A percentile compares a stretch with the other conserved stretches of the same genome.
phyloP scores from a whole-genome alignment of 768 basidiomycete species.

The Suillus cothurnatus region DNA sequence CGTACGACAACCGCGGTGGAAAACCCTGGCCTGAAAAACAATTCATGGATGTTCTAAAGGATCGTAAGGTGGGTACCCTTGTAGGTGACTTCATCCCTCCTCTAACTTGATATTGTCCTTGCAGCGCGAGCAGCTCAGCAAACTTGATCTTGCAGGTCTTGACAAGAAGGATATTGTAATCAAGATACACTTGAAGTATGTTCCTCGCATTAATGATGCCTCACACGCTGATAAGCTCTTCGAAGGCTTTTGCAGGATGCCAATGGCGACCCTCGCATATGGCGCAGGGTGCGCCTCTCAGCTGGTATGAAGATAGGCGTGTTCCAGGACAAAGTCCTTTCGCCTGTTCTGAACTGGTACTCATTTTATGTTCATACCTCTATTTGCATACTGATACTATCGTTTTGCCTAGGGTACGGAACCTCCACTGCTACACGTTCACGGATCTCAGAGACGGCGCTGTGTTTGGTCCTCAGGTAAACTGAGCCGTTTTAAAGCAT shows the following conservation, averaged over 20 bases:
- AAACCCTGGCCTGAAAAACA: constrained; percentile 26
- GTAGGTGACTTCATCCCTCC: not conserved
- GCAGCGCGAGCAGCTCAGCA: constrained; percentile 23
- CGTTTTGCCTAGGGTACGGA: constrained; percentile 21
- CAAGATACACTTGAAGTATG: constrained; percentile 17
- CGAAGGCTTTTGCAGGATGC: constrained; percentile 9
- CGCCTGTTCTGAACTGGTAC: constrained; percentile 38
- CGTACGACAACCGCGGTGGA: constrained; percentile 8
- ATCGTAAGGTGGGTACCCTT: constrained; percentile 24
- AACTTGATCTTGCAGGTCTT: constrained; percentile 21
- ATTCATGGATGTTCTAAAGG: constrained; percentile 27
- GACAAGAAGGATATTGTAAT: constrained; percentile 25
- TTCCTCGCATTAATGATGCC: constrained; percentile 16
- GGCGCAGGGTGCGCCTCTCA: constrained; percentile 35
- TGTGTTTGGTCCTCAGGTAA: constrained; percentile 35
- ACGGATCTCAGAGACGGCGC: constrained; percentile 39
- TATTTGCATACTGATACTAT: constrained; percentile 4
- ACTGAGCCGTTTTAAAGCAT: not conserved
- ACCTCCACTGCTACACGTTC: constrained; percentile 35
- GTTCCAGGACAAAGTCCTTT: constrained; percentile 38
- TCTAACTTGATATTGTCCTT: constrained; percentile 8
- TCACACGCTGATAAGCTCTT: not conserved
- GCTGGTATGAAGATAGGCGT: constrained; percentile 36
- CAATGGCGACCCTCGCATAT: constrained; percentile 28
- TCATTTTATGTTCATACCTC: constrained; percentile 1